A percentile compares a stretch with the other conserved stretches of the same genome.
phyloP scores from a whole-genome alignment of 768 basidiomycete species.

The Mycena rosella region DNA sequence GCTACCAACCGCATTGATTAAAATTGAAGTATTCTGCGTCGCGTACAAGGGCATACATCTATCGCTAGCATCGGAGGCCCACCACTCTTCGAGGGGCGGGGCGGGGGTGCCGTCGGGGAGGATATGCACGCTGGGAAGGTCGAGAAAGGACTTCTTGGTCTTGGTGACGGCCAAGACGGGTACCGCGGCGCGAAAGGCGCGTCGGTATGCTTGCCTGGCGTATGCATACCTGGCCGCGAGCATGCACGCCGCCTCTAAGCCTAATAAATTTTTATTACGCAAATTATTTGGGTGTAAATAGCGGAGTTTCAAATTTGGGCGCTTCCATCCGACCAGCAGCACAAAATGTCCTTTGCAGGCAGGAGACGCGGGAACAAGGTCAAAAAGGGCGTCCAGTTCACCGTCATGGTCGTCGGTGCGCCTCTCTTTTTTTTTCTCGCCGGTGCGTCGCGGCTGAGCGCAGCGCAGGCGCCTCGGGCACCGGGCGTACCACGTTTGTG shows the following conservation, averaged over 20 bases:
- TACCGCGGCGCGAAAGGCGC: not conserved
- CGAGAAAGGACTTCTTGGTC: constrained; percentile 59
- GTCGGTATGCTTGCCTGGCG: not conserved
- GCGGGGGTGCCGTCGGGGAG: constrained; percentile 46
- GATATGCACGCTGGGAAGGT: constrained; percentile 57
- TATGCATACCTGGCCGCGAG: constrained; percentile 16
- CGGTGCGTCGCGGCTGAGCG: constrained; percentile 24
- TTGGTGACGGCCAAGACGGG: constrained; percentile 24
- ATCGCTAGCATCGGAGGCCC: constrained; percentile 15
- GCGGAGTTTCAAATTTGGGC: constrained; percentile 44
- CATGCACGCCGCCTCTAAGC: constrained; percentile 7
- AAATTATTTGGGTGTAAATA: constrained; percentile 39
- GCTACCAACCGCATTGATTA: not conserved
- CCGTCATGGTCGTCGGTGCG: constrained; percentile 97
- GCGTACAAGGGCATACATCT: constrained; percentile 17
- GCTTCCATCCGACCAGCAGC: constrained; percentile 32
- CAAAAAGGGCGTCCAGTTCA: constrained; percentile 99
- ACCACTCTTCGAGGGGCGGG: constrained; percentile 48
- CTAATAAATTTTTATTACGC: not conserved
- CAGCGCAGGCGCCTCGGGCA: constrained; percentile 90
- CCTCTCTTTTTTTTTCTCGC: constrained; percentile 43
- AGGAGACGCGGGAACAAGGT: constrained; percentile 93
- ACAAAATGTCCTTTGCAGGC: constrained; percentile 85
- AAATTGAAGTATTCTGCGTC: not conserved
- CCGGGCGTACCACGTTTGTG: constrained; percentile 97